phyloP scores from a whole-genome alignment of 2,329 filamentous ascomycete species.

The Colletotrichum camelliae region DNA sequence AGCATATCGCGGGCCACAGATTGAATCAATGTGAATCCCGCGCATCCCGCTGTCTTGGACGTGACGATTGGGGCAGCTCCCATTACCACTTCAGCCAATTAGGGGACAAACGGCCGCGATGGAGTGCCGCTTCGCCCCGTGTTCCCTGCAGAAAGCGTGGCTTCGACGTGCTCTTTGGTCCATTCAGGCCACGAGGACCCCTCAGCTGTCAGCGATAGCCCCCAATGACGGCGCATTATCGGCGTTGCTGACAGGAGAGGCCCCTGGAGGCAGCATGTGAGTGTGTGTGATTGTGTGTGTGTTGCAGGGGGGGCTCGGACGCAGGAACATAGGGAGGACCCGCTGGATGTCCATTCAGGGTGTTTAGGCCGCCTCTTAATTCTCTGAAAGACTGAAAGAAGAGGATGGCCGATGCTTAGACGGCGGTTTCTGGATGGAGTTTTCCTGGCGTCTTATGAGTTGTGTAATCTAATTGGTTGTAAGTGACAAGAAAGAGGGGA shows the following conservation, averaged over 20 bases:
- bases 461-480: background rate
- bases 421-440: background rate
- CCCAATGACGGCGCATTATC: background rate
- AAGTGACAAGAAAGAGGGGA: background rate
- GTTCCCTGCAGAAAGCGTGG: background rate
- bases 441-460: background rate
- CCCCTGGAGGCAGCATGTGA: background rate
- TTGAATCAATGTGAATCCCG: background rate
- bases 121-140: background rate
- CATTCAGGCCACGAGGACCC: background rate
- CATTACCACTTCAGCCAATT: background rate
- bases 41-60: background rate
- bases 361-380: conserved; percentile 16
- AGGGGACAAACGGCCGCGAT: background rate
- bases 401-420: background rate
- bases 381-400: background rate
- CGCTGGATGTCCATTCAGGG: background rate
- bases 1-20: background rate
- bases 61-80: background rate
- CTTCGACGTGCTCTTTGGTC: background rate
- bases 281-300: background rate
- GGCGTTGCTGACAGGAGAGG: background rate
- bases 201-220: background rate
- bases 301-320: background rate
- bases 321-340: background rate